These are phyloP conservation scores for Boletus bicolor DNA, from an alignment of 768 basidiomycete genomes.

Conservation along the genomic window DNA sequence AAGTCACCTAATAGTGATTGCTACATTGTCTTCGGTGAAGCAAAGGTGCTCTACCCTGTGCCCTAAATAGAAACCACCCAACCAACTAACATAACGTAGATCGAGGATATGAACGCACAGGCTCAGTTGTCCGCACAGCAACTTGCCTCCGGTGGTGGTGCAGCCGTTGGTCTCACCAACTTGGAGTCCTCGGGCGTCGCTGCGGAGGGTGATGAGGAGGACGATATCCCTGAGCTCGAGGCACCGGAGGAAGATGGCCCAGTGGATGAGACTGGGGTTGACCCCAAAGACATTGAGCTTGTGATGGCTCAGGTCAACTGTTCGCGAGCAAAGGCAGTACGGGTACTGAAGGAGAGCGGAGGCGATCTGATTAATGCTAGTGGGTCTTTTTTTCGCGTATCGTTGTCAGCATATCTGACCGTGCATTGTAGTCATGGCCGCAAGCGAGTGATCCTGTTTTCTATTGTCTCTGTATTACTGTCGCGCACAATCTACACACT, in stretches of 20 bases:
- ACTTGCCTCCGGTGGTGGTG: constrained; percentile 52
- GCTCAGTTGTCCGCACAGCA: constrained; percentile 79
- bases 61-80: not conserved
- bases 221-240: constrained; percentile 83
- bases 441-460: constrained; percentile 66
- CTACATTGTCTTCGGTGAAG: constrained; percentile 99
- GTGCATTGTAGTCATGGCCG: constrained; percentile 75
- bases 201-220: constrained; percentile 58
- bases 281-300: constrained; percentile 92
- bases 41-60: constrained; percentile 55
- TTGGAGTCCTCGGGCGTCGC: constrained; percentile 51
- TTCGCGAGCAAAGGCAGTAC: constrained; percentile 88
- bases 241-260: constrained; percentile 77
- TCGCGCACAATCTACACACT: constrained; percentile 23
- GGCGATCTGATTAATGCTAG: constrained; percentile 97
- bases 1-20: constrained; percentile 96
- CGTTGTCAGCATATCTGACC: constrained; percentile 9
- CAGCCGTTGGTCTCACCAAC: constrained; percentile 39
- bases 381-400: constrained; percentile 43
- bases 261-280: constrained; percentile 84
- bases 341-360: constrained; percentile 84
- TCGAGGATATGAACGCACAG: constrained; percentile 84
- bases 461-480: constrained; percentile 32
- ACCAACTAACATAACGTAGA: constrained; percentile 38
- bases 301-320: constrained; percentile 89